A percentile compares a stretch with the other conserved stretches of the same genome.
Conservation (phyloP, 441 rosid species). For the Arabidopsis hybrid region DNA sequence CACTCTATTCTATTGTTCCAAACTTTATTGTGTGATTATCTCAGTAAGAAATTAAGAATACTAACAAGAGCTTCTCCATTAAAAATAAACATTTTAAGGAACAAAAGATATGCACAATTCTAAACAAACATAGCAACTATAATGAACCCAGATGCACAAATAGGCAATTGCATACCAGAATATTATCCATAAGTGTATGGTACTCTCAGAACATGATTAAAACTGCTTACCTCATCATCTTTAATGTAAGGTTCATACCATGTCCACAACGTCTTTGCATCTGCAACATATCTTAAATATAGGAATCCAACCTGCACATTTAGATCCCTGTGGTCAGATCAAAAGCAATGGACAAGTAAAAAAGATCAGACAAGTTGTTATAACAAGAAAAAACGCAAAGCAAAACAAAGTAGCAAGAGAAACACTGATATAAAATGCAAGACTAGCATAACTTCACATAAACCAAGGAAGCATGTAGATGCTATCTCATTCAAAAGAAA, state of each 20-base stretch:
- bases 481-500: background rate
- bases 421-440: slow-evolving; percentile 7
- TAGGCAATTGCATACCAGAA: slow-evolving; percentile 8
- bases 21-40: slow-evolving; percentile 6
- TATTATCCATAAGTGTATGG: background rate
- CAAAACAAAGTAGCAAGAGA: slow-evolving; percentile 12
- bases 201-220: slow-evolving; percentile 4
- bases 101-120: slow-evolving; percentile 6
- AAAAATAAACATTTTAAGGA: background rate
- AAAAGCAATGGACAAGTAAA: slow-evolving; percentile 33
- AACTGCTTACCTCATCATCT: slow-evolving; percentile 84
- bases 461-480: slow-evolving; percentile 4
- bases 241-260: slow-evolving; percentile 92
- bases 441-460: background rate
- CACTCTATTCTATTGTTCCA: background rate
- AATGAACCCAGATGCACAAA: slow-evolving; percentile 18
- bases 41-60: background rate
- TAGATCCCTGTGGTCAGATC: slow-evolving; percentile 38
- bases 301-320: slow-evolving; percentile 89
- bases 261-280: slow-evolving; percentile 91
- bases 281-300: slow-evolving; percentile 90
- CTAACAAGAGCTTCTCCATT: slow-evolving; percentile 3
- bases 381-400: slow-evolving; percentile 25
- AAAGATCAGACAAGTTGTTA: slow-evolving; percentile 14
- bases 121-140: slow-evolving; percentile 13